phyloP scores from a whole-genome alignment of 108 stramenopile species.

The Halocafeteria seosinensis region DNA sequence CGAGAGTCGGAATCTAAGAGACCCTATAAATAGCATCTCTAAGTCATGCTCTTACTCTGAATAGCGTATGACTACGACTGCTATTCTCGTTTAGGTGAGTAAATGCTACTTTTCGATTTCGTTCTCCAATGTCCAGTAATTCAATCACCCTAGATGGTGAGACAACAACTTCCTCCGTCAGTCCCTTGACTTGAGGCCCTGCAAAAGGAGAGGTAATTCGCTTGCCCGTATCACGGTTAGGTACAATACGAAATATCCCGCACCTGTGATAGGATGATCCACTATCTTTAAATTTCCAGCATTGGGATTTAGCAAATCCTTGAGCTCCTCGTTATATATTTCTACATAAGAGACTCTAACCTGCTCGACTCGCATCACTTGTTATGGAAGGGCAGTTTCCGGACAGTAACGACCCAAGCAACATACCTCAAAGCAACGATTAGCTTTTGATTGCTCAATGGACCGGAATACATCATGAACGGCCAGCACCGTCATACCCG shows the following conservation, averaged over 20 bases:
- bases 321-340: constrained; percentile 47
- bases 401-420: too few relatives aligned
- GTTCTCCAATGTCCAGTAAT: constrained; percentile 43
- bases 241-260: too few relatives aligned
- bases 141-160: constrained; percentile 32
- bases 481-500: constrained; percentile 22
- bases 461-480: constrained; percentile 15
- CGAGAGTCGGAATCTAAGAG: too few relatives aligned
- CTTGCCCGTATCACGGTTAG: too few relatives aligned
- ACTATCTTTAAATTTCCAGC: neutral
- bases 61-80: constrained; percentile 68
- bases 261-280: too few relatives aligned
- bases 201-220: neutral
- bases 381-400: too few relatives aligned
- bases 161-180: constrained; percentile 28
- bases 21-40: too few relatives aligned
- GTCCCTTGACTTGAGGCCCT: neutral
- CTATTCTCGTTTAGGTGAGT: constrained; percentile 72
- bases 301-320: constrained; percentile 26
- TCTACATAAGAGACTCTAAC: constrained; percentile 21
- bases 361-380: neutral
- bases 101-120: constrained; percentile 45
- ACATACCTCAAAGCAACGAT: too few relatives aligned
- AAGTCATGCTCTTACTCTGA: too few relatives aligned
- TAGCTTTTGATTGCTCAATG: constrained; percentile 1